These are phyloP conservation scores for Eucalyptus tenuipes DNA, from an alignment of 345 rosid genomes.

Conservation along the genomic window DNA sequence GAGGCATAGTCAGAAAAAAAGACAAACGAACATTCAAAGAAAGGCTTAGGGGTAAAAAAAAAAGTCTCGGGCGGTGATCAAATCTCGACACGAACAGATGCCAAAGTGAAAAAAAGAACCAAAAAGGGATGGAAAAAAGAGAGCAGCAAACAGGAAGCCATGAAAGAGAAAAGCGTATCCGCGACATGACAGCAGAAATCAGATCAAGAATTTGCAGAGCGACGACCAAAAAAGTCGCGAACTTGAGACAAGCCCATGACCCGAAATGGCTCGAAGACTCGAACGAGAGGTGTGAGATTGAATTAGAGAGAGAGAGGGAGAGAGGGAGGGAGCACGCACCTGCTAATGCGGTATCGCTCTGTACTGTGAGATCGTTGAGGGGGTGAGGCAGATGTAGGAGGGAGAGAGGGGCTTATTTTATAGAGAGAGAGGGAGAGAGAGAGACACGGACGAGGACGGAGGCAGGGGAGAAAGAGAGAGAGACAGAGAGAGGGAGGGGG, in stretches of 20 bases:
- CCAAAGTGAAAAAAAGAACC: neutral
- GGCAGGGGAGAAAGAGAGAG: too few species aligned
- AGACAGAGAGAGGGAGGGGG: neutral
- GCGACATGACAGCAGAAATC: neutral
- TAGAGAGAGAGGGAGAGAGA: neutral
- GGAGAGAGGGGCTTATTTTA: neutral
- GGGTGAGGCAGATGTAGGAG: neutral
- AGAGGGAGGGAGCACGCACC: neutral
- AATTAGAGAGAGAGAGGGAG: neutral
- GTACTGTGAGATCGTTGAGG: neutral
- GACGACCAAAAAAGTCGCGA: neutral
- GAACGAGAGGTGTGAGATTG: neutral
- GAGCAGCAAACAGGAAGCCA: neutral
- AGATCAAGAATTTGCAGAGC: neutral
- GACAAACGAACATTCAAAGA: neutral
- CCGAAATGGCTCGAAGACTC: neutral
- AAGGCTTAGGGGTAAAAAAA: neutral
- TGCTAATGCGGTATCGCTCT: neutral
- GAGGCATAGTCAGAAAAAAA: neutral
- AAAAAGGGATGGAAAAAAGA: neutral
- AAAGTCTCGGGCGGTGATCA: neutral
- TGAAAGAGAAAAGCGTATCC: neutral
- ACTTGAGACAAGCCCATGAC: neutral
- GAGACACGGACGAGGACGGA: neutral
- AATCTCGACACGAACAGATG: neutral